Base-by-base conservation (phyloP, 805 yeast species). In the Wickerhamomyces bovis region DNA sequence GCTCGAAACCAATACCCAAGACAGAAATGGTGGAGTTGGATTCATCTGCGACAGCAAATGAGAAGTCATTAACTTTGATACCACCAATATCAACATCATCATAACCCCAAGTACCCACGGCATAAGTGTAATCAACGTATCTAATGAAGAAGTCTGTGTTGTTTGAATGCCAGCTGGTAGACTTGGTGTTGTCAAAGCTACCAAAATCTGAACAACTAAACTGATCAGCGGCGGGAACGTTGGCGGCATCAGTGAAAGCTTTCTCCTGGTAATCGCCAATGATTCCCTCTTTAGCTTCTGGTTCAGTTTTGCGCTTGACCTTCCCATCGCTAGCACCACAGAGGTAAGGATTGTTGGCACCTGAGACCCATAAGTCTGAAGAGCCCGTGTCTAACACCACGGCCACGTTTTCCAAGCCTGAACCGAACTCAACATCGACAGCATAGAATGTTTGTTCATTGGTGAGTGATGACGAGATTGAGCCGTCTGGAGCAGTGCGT, bases 1-100 rank as follows among this genome's bases (percentile, higher is more conserved):
- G 80, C 3, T 73, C 64, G 26, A 81, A 71, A 1, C 90, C 89
- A 48, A 84, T 76, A 16, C 89, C 87, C 39, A 83, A 64, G 16
- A 85, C 89, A 38, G 92, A 89, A 19, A 38, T 40, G 18, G 78
- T 64, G 4, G 86, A 77, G 46, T 78, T 76, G 3, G 84, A 75
- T 36, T 63, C 60, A 53, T 76, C 75, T 12, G 81, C 89, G 22
- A 86, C 73, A 11, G 90, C 96, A 61, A 88, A 74, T 19, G 85
- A 78, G 39, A 83, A 65, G 47, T 70, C 64, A 0, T 68, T 50
- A 12, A 86, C 67, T 3, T 70, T 63, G 13, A 67, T 60, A 38
- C 71, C 77, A 41, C 77, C 77, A 45, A 86, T 55, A 0, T 53
- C 43, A 9, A 88, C 69, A 33, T 70, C 68, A 55, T 88, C 96